Evolutionary conservation across 352 stramenopile species (phyloP).

Genomic region (Peronospora belbahrii): DNA sequence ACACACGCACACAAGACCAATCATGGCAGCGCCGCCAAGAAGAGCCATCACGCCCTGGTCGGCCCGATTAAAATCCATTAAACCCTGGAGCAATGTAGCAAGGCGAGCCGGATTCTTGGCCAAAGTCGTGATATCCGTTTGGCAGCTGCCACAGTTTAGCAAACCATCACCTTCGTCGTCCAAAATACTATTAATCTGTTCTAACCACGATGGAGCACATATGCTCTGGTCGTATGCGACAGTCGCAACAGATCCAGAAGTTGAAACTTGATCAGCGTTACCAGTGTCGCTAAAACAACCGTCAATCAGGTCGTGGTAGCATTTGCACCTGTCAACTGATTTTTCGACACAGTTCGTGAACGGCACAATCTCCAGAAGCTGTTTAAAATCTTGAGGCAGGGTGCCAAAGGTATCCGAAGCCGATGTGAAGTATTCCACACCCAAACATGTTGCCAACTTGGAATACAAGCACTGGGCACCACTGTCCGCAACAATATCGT

Average conservation of each 20-base stretch:
- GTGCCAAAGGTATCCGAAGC: slow-evolving; percentile 44
- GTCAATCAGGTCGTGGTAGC: slow-evolving; percentile 41
- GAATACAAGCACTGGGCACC: slow-evolving; percentile 50
- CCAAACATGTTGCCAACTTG: slow-evolving; percentile 64
- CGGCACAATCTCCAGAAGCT: slow-evolving; percentile 43
- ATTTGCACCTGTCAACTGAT: slow-evolving; percentile 33
- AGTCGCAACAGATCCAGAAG: slow-evolving; percentile 15
- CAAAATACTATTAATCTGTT: slow-evolving; percentile 41
- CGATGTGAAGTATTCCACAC: slow-evolving; percentile 38
- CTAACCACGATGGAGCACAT: slow-evolving; percentile 45
- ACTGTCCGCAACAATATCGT: slow-evolving; percentile 17
- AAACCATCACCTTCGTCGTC: slow-evolving; percentile 37
- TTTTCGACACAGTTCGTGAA: slow-evolving; percentile 36
- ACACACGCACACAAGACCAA: slow-evolving; percentile 51
- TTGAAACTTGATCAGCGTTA: slow-evolving; percentile 31
- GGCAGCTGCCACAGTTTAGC: slow-evolving; percentile 69
- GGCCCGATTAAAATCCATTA: slow-evolving; percentile 36
- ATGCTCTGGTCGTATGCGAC: slow-evolving; percentile 46
- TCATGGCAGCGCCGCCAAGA: slow-evolving; percentile 45
- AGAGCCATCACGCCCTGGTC: slow-evolving; percentile 29
- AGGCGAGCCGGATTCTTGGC: slow-evolving; percentile 39
- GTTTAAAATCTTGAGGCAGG: slow-evolving; percentile 64
- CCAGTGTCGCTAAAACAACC: slow-evolving; percentile 38
- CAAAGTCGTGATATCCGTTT: slow-evolving; percentile 62
- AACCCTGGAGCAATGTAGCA: slow-evolving; percentile 38